Evolutionary conservation across 768 basidiomycete species (phyloP).

Genomic region (Tricholoma matsutake): DNA sequence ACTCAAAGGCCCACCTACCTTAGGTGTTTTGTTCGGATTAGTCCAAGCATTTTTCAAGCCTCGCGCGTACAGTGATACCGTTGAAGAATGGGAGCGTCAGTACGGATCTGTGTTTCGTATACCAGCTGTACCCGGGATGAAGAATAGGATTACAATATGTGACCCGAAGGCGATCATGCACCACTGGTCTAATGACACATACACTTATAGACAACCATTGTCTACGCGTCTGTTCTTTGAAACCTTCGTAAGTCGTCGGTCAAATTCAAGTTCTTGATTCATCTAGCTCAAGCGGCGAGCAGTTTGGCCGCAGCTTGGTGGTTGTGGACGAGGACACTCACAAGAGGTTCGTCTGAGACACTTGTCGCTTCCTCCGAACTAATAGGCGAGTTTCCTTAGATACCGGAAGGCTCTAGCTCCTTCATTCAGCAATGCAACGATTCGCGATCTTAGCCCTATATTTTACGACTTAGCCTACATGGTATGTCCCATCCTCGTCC

Average conservation of each 20-base stretch:
- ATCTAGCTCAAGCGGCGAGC: background rate
- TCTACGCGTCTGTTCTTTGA: slow-evolving; percentile 34
- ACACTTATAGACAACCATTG: slow-evolving; percentile 40
- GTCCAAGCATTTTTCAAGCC: slow-evolving; percentile 22
- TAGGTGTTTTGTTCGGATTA: slow-evolving; percentile 41
- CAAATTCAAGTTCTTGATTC: background rate
- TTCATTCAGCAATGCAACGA: slow-evolving; percentile 50
- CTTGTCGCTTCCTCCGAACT: no score
- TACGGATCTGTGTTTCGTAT: slow-evolving; percentile 47
- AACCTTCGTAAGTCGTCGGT: slow-evolving; percentile 30
- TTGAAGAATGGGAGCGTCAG: slow-evolving; percentile 45
- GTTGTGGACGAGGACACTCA: slow-evolving; percentile 47
- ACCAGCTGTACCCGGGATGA: slow-evolving; percentile 34
- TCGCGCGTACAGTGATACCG: slow-evolving; percentile 24
- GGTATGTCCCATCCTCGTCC: slow-evolving; percentile 21
- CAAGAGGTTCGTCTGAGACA: background rate
- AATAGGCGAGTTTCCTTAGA: slow-evolving; percentile 17
- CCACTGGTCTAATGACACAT: slow-evolving; percentile 48
- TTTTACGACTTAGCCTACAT: slow-evolving; percentile 53
- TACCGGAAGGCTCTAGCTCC: slow-evolving; percentile 50
- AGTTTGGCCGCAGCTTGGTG: slow-evolving; percentile 41
- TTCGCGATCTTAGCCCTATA: slow-evolving; percentile 41
- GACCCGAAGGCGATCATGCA: slow-evolving; percentile 53
- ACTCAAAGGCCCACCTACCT: slow-evolving; percentile 41
- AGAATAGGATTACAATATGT: slow-evolving; percentile 28